These are phyloP conservation scores for Mycena olivaceomarginata DNA, from an alignment of 768 basidiomycete genomes.

Conservation along the genomic window DNA sequence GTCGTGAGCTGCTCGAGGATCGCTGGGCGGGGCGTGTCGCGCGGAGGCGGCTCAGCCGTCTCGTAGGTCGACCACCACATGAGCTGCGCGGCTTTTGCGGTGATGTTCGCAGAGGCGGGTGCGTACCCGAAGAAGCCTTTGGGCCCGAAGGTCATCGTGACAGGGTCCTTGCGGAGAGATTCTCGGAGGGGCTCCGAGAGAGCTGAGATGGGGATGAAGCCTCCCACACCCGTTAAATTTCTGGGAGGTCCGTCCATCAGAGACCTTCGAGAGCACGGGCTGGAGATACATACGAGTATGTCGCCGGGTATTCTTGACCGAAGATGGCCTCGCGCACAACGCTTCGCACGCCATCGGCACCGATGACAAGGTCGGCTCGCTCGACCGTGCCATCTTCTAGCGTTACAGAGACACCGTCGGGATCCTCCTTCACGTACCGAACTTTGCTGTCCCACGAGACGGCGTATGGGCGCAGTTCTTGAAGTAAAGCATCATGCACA, in stretches of 20 bases:
- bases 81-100: conserved; percentile 42
- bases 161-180: conserved; percentile 52
- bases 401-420: conserved; percentile 49
- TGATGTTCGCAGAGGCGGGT: conserved; percentile 21
- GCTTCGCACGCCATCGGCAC: conserved; percentile 63
- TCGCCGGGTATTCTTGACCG: conserved; percentile 50
- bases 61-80: conserved; percentile 67
- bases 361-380: conserved; percentile 60
- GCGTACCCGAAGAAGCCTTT: conserved; percentile 62
- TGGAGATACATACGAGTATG: conserved; percentile 51
- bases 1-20: conserved; percentile 55
- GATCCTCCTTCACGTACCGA: conserved; percentile 50
- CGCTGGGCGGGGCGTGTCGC: conserved; percentile 45
- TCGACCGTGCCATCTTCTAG: conserved; percentile 58
- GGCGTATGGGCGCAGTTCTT: conserved; percentile 51
- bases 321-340: conserved; percentile 57
- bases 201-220: conserved; percentile 57
- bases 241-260: conserved; percentile 41
- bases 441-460: conserved; percentile 57
- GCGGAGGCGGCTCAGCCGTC: conserved; percentile 50
- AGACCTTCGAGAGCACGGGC: not conserved
- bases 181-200: conserved; percentile 52
- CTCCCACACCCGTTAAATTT: conserved; percentile 60
- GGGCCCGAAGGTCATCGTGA: conserved; percentile 61
- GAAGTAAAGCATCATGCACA: conserved; percentile 58